phyloP scores from a whole-genome alignment of 352 stramenopile genomes.

The Globisporangium yorkense region DNA sequence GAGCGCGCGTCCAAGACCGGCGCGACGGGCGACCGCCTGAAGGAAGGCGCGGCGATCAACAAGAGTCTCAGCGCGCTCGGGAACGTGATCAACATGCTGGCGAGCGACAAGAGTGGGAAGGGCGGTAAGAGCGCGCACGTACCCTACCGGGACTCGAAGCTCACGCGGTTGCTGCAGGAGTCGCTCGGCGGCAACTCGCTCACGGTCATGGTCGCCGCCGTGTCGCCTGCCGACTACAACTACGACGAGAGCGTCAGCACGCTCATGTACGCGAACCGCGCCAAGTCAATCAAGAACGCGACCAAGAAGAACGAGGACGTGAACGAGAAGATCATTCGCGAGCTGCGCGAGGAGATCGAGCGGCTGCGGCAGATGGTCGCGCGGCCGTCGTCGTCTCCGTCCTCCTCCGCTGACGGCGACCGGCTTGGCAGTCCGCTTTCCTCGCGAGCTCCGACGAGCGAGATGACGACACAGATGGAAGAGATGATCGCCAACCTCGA shows the following conservation, averaged over 20 bases:
- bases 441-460: conserved; percentile 8
- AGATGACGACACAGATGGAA: conserved; percentile 77
- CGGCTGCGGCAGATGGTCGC: conserved; percentile 80
- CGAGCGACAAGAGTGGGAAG: conserved; percentile 31
- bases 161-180: conserved; percentile 88
- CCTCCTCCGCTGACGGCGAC: conserved; percentile 1
- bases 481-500: conserved; percentile 85
- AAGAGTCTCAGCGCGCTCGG: conserved; percentile 88
- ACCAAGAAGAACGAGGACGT: conserved; percentile 88
- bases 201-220: conserved; percentile 94
- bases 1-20: conserved; percentile 87
- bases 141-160: conserved; percentile 89
- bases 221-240: conserved; percentile 91
- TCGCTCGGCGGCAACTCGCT: conserved; percentile 88
- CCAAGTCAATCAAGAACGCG: conserved; percentile 90
- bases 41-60: conserved; percentile 92
- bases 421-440: not conserved
- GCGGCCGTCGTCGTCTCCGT: conserved; percentile 31
- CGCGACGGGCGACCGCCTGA: conserved; percentile 80
- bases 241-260: conserved; percentile 92
- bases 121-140: conserved; percentile 54
- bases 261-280: conserved; percentile 90
- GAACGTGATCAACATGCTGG: conserved; percentile 91
- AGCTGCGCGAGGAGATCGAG: conserved; percentile 91
- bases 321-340: conserved; percentile 89